Conservation (phyloP, 257 asterid species). For the Orobanche coerulescens region DNA sequence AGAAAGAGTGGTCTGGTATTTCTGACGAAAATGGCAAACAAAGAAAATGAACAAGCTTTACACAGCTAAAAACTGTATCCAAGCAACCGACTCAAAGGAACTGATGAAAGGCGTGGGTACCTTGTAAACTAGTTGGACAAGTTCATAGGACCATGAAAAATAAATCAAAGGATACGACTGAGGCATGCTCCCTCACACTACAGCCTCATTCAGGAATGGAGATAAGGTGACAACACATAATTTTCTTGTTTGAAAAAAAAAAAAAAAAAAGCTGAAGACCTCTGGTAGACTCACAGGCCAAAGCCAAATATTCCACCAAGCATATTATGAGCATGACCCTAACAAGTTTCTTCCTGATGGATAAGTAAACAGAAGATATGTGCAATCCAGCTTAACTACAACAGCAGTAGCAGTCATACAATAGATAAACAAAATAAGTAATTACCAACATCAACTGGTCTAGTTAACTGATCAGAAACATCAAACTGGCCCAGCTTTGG, state of each 20-base stretch:
- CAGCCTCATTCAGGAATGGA: not conserved
- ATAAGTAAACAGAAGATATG: conserved; percentile 6
- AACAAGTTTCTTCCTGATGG: conserved; percentile 8
- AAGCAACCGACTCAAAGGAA: not conserved
- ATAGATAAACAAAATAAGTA: conserved; percentile 34
- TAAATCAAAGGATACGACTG: not conserved
- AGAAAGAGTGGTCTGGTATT: not conserved
- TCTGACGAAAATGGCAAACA: not conserved
- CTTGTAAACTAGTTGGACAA: not conserved
- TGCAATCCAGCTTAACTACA: conserved; percentile 18
- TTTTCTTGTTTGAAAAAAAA: not conserved
- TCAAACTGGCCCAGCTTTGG: conserved; percentile 47
- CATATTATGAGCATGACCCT: conserved; percentile 14
- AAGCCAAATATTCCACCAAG: conserved; percentile 13
- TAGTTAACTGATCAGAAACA: conserved; percentile 37
- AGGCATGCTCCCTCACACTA: not conserved
- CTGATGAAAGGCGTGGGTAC: not conserved
- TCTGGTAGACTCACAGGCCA: not conserved
- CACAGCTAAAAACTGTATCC: not conserved
- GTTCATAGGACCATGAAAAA: not conserved
- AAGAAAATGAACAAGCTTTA: not conserved
- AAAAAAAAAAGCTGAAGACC: conserved; percentile 9
- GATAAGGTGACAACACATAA: conserved; percentile 15
- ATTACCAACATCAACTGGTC: conserved; percentile 79
- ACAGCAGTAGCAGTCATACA: not conserved